Evolutionary conservation across 768 basidiomycete species (phyloP), one percentile per base, ranked within the genome.

Genomic region (Tylopilus balloui): DNA sequence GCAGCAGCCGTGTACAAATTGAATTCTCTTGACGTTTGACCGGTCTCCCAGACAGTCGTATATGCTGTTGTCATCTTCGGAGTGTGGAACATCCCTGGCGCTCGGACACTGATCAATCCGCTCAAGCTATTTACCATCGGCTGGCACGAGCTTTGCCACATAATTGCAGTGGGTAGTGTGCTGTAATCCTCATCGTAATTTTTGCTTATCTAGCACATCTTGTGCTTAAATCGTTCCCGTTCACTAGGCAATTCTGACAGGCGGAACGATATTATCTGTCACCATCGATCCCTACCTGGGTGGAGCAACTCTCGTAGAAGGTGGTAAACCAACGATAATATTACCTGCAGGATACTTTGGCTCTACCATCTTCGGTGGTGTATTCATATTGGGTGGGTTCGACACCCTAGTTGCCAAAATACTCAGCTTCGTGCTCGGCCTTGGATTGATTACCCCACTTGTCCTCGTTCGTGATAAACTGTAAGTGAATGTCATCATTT

Each of bases 401-500:
- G 86, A 92, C 64, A 92, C 87, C 3, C 80, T 95, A 15, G 87
- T 91, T 12, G 86, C 92, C 28, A 97, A 97, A 69, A 81, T 96
- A 50, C 80, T 92, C 67, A 93, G 92, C 70, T 92, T 94, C 59
- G 83, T 94, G 45, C 77, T 95, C 43, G 93, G 82, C 28, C 76
- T 96, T 28, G 94, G 92, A 14, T 71, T 97, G 23, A 69, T 95
- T n/a, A 78, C 86, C 25, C 93, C 93, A 1, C 74, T 95, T 40
- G 80, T 84, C 13, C 82, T 94, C 24, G 91, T 94, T 31, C 78
- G 91, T 50, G 90, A 93, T 63, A 94, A 94, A 75, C 59, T 95
- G 92, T 93, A 63, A 63, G 87, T 75, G 12, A 25, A 44, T 12
- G 1, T 0, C 8, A 17, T 42, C 3, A 23, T 49, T 46, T 25